phyloP scores from a whole-genome alignment of 2,329 filamentous ascomycete species.

The Sphaerulina musiva region DNA sequence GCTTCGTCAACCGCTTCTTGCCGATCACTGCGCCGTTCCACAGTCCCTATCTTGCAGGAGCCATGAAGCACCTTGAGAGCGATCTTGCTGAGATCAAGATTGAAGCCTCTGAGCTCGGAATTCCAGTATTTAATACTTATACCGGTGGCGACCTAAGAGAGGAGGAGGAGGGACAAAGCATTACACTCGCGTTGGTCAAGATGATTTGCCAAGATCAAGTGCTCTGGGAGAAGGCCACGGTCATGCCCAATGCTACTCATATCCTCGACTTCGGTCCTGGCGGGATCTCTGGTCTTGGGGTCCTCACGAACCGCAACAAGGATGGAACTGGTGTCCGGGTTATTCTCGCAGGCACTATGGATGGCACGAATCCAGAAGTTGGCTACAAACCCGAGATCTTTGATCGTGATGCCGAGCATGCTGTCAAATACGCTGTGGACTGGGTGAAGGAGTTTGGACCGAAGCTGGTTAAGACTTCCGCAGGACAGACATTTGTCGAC shows the following conservation, averaged over 20 bases:
- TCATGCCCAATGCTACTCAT: conserved; percentile 85
- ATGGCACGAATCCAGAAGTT: conserved; percentile 81
- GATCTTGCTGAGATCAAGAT: conserved; percentile 81
- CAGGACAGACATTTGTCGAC: conserved; percentile 84
- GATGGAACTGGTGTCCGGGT: conserved; percentile 96
- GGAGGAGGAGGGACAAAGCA: conserved; percentile 60
- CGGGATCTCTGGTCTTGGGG: conserved; percentile 91
- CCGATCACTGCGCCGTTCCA: conserved; percentile 98
- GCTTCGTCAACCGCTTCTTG: conserved; percentile 93
- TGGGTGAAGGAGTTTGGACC: conserved; percentile 98
- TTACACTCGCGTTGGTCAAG: conserved; percentile 78
- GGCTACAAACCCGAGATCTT: conserved; percentile 98
- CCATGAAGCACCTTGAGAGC: conserved; percentile 73
- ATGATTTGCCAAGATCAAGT: conserved; percentile 94
- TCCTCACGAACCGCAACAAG: conserved; percentile 97
- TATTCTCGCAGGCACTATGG: conserved; percentile 87
- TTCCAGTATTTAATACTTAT: conserved; percentile 85
- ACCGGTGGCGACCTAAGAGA: conserved; percentile 77
- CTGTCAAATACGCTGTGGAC: conserved; percentile 88
- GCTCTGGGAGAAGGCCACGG: conserved; percentile 91
- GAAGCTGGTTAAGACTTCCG: conserved; percentile 81
- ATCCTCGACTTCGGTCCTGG: conserved; percentile 95
- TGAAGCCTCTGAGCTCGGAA: conserved; percentile 63
- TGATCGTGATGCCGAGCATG: conserved; percentile 89
- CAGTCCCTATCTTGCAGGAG: conserved; percentile 83